Percentiles rank a stretch among this genome's conserved stretches.
Evolutionary conservation across 108 stramenopile genomes (phyloP).

Genomic region (Phaeodactylum tricornutum): DNA sequence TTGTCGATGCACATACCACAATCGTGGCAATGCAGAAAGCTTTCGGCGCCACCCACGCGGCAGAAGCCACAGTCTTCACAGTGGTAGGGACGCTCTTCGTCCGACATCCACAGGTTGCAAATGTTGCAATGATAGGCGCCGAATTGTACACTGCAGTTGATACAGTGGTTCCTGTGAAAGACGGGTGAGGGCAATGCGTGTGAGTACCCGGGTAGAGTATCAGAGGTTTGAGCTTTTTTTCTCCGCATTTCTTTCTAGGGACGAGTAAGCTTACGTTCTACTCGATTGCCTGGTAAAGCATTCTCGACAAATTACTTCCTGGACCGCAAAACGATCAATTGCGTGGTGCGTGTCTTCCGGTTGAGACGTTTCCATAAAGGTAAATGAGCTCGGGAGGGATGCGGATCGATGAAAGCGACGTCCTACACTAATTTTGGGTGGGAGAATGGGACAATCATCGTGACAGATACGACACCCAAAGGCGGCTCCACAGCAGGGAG

Average conservation of each 20-base stretch:
- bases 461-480: slow-evolving; percentile 89
- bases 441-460: slow-evolving; percentile 68
- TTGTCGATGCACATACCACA: slow-evolving; percentile 88
- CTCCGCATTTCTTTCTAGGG: too few species aligned
- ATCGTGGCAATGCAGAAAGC: slow-evolving; percentile 75
- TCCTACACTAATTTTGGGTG: slow-evolving; percentile 18
- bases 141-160: slow-evolving; percentile 62
- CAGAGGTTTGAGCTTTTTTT: background rate
- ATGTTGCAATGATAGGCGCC: slow-evolving; percentile 79
- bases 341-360: slow-evolving; percentile 65
- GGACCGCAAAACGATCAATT: slow-evolving; percentile 71
- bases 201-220: background rate
- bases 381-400: slow-evolving; percentile 45
- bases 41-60: slow-evolving; percentile 78
- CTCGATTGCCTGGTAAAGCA: slow-evolving; percentile 70
- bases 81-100: slow-evolving; percentile 77
- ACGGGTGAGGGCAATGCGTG: too few species aligned
- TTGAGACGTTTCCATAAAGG: slow-evolving; percentile 12
- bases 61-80: slow-evolving; percentile 82
- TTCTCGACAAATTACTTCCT: slow-evolving; percentile 73
- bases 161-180: slow-evolving; percentile 49
- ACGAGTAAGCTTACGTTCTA: slow-evolving; percentile 47
- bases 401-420: slow-evolving; percentile 6
- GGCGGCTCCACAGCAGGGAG: slow-evolving; percentile 76
- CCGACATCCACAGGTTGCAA: slow-evolving; percentile 82